phyloP scores from a whole-genome alignment of 305 asterid genomes.

The Solanum aculeatissimum region DNA sequence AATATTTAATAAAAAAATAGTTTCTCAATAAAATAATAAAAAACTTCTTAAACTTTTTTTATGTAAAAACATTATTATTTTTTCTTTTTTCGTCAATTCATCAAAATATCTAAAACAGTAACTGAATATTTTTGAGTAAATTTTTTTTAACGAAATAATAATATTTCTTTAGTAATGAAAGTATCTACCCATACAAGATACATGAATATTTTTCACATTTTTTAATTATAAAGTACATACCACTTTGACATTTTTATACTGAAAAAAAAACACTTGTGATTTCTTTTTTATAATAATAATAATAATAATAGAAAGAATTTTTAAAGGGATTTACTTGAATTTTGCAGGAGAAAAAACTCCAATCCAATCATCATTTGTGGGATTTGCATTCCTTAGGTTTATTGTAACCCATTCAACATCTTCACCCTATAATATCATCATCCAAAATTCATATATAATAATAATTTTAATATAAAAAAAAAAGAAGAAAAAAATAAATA shows the following conservation, averaged over 20 bases:
- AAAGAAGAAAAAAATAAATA: background rate
- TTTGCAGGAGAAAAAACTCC: conserved; percentile 39
- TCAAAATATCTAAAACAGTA: too few relatives aligned
- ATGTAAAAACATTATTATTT: too few relatives aligned
- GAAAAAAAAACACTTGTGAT: background rate
- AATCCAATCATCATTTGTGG: conserved; percentile 29
- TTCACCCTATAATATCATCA: conserved; percentile 9
- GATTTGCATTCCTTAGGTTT: conserved; percentile 16
- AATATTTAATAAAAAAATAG: too few relatives aligned
- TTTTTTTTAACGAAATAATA: too few relatives aligned
- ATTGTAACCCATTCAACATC: conserved; percentile 26
- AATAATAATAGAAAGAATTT: background rate
- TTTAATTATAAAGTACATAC: background rate
- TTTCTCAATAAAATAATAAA: too few relatives aligned
- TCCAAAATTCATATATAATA: background rate
- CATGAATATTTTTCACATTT: too few relatives aligned
- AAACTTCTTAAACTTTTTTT: too few relatives aligned
- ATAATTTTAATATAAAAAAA: background rate
- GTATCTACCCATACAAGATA: too few relatives aligned
- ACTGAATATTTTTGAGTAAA: too few relatives aligned
- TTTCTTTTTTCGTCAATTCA: too few relatives aligned
- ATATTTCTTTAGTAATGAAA: too few relatives aligned
- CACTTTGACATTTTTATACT: background rate
- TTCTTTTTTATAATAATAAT: too few relatives aligned
- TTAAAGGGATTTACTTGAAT: conserved; percentile 14